Base-by-base conservation (phyloP, 345 rosid species). In the Ricinus communis region DNA sequence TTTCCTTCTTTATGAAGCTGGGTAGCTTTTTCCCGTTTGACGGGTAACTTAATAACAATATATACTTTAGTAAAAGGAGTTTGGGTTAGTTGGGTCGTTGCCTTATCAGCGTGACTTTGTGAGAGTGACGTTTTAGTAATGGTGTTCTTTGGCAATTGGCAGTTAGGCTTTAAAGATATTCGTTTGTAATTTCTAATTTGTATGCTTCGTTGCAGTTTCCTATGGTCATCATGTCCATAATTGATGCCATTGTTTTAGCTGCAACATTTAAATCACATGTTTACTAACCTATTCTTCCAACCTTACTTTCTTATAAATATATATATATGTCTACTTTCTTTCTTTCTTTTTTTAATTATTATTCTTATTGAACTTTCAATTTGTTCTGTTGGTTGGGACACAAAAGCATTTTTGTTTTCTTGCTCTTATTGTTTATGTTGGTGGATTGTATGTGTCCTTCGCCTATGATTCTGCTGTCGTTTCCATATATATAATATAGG, bases 201-300 rank as follows among this genome's bases (percentile, higher is more conserved):
- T 57, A 11, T n/a, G 22, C 66, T 71, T 74, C 63, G 53, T 57
- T 6, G 51, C 61, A 51, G 55, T 52, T 78, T 79, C 76, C 62
- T 63, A 24, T 33, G 67, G 54, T 53, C 65, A 25, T 15, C 13
- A 2, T 54, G n/a, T n/a, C n/a, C n/a, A n/a, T n/a, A n/a, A n/a
- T 15, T 50, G 28, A 10, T 62, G 69, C 57, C 61, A n/a, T 60
- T 71, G 6, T 56, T 41, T 71, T 24, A 47, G 64, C 27, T 68
- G 6, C 45, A 41, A 25, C 47, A 3, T 64, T 56, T 33, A 55
- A 33, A 28, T 8, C 30, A 46, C 58, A 31, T 69, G 70, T 63
- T 25, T 8, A 5, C 71, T 51, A 51, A 43, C 57, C 55, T 74
- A 33, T 68, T 27, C 33, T 0, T 54, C 10, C 40, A 57, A 30